phyloP scores from a whole-genome alignment of 352 stramenopile species.

The Pythium vanterpoolii region DNA sequence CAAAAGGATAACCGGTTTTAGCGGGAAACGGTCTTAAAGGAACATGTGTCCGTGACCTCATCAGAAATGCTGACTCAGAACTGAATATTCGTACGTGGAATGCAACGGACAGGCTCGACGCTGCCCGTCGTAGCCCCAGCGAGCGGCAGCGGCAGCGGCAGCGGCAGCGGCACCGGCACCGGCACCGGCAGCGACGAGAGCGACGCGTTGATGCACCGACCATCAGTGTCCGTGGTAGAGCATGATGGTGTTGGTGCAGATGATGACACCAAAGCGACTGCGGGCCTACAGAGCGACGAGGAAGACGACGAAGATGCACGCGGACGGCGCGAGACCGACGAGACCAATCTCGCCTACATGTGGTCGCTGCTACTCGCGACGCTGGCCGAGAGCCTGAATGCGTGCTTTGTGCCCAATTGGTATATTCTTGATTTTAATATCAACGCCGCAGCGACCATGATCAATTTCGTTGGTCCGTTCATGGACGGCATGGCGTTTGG shows the following conservation, averaged over 20 bases:
- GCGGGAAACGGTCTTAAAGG: no score
- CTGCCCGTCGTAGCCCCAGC: conserved; percentile 12
- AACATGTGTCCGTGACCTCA: no score
- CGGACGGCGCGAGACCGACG: conserved; percentile 28
- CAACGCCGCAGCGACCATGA: conserved; percentile 60
- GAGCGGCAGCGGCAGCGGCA: not conserved
- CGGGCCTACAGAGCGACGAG: not conserved
- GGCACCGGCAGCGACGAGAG: not conserved
- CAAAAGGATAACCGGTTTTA: not conserved
- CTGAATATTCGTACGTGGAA: not conserved
- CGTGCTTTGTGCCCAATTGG: conserved; percentile 67
- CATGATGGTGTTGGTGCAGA: not conserved
- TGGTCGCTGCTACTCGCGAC: conserved; percentile 70
- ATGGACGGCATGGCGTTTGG: conserved; percentile 71
- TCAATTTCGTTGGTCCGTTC: conserved; percentile 77
- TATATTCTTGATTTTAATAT: conserved; percentile 35
- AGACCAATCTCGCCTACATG: conserved; percentile 52
- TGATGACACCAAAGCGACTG: not conserved
- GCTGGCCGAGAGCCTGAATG: conserved; percentile 73
- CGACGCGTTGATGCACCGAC: not conserved
- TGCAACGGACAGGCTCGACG: conserved; percentile 13
- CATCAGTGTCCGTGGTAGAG: not conserved
- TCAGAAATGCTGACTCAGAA: not conserved
- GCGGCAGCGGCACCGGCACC: not conserved
- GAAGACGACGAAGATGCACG: conserved; percentile 15